These are phyloP conservation scores for Micractinium sp. DNA, from an alignment of 139 green algal genomes.

Conservation along the genomic window DNA sequence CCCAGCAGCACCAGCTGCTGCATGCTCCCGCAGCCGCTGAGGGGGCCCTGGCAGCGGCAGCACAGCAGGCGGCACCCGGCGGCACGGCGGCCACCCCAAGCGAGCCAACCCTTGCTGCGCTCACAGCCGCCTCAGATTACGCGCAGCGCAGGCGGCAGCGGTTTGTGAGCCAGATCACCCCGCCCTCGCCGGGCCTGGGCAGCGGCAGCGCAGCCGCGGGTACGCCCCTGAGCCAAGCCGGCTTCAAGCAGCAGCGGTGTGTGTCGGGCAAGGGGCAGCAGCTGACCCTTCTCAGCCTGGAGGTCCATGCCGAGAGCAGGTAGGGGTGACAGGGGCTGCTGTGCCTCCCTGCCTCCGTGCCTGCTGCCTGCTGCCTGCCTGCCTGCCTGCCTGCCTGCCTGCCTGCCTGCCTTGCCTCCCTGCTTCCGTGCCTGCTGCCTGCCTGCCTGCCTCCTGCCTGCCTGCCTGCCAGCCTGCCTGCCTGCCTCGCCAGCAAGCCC, in stretches of 20 bases:
- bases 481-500: not conserved
- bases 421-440: too few species aligned
- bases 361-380: not conserved
- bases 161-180: slow-evolving; percentile 50
- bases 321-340: not conserved
- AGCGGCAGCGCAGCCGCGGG: not conserved
- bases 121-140: not conserved
- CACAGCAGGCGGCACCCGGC: not conserved
- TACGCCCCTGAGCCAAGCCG: slow-evolving; percentile 81
- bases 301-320: slow-evolving; percentile 83
- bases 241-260: slow-evolving; percentile 66
- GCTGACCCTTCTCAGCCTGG: slow-evolving; percentile 77
- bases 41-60: not conserved
- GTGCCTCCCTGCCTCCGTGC: not conserved
- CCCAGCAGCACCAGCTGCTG: slow-evolving; percentile 9
- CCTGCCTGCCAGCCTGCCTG: not conserved
- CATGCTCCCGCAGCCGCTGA: not conserved
- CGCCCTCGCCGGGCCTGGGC: slow-evolving; percentile 31
- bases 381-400: not conserved
- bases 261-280: slow-evolving; percentile 72
- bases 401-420: not conserved
- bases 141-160: not conserved
- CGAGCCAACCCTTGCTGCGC: not conserved
- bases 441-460: not conserved
- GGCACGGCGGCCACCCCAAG: not conserved